A percentile compares a stretch with the other conserved stretches of the same genome.
These are phyloP conservation scores for Rosa rugosa DNA, from an alignment of 306 rosid species.

Conservation along the genomic window DNA sequence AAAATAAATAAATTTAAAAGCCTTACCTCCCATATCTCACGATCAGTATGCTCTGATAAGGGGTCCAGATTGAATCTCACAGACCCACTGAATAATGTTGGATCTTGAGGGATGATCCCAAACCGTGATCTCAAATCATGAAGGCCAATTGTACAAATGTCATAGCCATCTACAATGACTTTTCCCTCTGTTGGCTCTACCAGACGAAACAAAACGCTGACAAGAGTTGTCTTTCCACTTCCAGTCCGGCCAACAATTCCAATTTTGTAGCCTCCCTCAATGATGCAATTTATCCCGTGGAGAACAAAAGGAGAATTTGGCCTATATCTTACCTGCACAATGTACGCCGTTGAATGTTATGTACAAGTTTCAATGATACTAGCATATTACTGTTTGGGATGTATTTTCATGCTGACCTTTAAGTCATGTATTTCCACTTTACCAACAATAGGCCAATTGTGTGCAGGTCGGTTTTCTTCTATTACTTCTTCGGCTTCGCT, in stretches of 20 bases:
- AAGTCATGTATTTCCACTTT: conserved; percentile 26
- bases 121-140: conserved; percentile 30
- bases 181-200: conserved; percentile 37
- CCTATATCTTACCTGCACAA: conserved; percentile 31
- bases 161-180: conserved; percentile 28
- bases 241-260: conserved; percentile 43
- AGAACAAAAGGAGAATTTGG: conserved; percentile 35
- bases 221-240: conserved; percentile 40
- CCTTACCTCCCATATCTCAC: conserved; percentile 37
- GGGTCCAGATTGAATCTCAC: conserved; percentile 38
- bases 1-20: too few relatives aligned
- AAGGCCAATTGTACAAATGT: conserved; percentile 34
- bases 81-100: conserved; percentile 33
- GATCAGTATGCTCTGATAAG: conserved; percentile 30
- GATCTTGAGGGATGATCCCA: conserved; percentile 39
- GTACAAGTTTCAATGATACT: background rate
- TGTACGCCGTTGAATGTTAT: background rate
- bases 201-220: conserved; percentile 32
- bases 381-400: background rate
- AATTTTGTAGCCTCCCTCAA: conserved; percentile 36
- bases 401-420: conserved; percentile 16
- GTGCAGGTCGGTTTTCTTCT: conserved; percentile 19
- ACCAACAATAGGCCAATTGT: conserved; percentile 30
- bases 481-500: conserved; percentile 28
- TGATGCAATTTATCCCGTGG: conserved; percentile 29